Conservation (phyloP, 148 eudicot genomes). For the Silene conica region DNA sequence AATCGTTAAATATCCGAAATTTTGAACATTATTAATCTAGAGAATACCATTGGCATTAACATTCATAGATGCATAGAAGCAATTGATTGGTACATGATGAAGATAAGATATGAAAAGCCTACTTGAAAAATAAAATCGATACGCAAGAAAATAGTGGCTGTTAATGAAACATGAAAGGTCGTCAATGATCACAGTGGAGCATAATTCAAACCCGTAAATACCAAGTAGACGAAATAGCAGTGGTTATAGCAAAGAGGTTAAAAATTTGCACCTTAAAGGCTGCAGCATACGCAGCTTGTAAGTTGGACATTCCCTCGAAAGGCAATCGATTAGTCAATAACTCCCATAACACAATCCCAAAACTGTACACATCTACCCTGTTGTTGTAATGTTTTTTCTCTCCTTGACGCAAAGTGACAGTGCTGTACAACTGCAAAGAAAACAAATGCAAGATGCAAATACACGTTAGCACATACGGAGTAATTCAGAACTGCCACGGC, state of each 20-base stretch:
- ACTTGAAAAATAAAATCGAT: no score
- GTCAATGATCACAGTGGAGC: no score
- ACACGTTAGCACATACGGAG: not conserved
- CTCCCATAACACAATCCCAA: slow-evolving; percentile 95
- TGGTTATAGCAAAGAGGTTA: not conserved
- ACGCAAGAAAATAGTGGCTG: no score
- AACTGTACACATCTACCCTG: slow-evolving; percentile 95
- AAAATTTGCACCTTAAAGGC: slow-evolving; percentile 67
- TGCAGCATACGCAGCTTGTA: slow-evolving; percentile 97
- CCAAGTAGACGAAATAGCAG: no score
- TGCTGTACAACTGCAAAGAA: slow-evolving; percentile 74
- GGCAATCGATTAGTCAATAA: slow-evolving; percentile 86
- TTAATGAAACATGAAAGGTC: no score
- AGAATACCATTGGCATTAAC: not conserved
- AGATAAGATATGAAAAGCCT: not conserved
- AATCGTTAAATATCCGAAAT: not conserved
- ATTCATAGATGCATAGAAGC: not conserved
- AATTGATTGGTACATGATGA: not conserved
- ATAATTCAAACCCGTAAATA: no score
- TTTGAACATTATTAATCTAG: not conserved
- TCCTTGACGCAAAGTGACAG: slow-evolving; percentile 94
- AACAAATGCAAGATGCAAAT: not conserved
- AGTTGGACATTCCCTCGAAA: slow-evolving; percentile 90
- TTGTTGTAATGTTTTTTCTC: slow-evolving; percentile 98
- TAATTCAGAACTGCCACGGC: no score